Evolutionary conservation across 2,329 filamentous ascomycete species (phyloP), one percentile per base, ranked within the genome.

Genomic region (Hymenoscyphus fructigenus): DNA sequence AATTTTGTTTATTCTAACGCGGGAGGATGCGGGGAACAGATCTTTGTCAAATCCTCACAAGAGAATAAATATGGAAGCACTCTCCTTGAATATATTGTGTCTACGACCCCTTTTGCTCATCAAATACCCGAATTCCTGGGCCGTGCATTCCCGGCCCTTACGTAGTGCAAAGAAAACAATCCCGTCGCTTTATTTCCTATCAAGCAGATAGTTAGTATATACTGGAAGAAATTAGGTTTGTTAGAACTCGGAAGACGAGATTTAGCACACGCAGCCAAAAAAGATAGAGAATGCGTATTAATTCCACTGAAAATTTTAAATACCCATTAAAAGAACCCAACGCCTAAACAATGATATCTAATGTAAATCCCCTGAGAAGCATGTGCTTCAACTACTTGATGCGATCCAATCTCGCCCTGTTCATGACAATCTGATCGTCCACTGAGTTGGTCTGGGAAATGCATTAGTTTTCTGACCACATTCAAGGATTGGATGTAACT

Each of bases 351-450:
- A 57, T 41, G 57, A 60, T 60, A 36, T 29, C 32, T 60, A 64
- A 29, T 20, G 26, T 56, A 23, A 14, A 60, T 55, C n/a, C 44
- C 57, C 23, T 28, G 2, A 5, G 36, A 57, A 47, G 15, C n/a
- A 26, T 64, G 47, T 28, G 10, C 7, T 9, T 14, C 29, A 50
- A 10, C 64, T 63, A 76, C 44, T 71, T 69, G 23, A 76, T 75
- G 12, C 74, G 73, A 59, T 75, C 74, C 64, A 76, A 67, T 64
- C 73, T 73, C 34, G 89, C 87, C 69, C 90, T 84, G 81, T 93
- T 93, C 84, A 92, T 87, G 65, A 87, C 87, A 72, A 94, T 91
- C 74, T 90, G 86, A 70, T 94, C 91, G 77, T 93, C 91, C 70
- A 96, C 91, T 71, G 83, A 85, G 76, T 96, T 92, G 79, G 89